Base-by-base conservation (phyloP, 805 yeast genomes). In the Candida nitratophila region DNA sequence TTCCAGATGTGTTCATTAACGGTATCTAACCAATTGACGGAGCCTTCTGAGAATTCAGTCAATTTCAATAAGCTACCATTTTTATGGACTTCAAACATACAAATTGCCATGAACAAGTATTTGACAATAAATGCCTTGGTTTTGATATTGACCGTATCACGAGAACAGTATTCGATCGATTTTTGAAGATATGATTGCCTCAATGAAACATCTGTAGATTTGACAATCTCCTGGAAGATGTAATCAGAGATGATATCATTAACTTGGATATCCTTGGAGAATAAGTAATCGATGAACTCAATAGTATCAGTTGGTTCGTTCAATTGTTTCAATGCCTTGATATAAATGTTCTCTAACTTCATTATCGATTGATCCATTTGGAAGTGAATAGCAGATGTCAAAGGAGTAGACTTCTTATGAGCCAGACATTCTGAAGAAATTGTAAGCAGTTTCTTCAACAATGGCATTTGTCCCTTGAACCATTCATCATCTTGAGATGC, bases 1-100 rank as follows among this genome's bases (percentile, higher is more conserved):
- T 76, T 73, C 99, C 99, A 93, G 6, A 93, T 70, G 45, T 76
- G 74, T 9, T 70, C 67, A 49, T 78, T 80, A 3, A 91, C 73
- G 10, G 70, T 50, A 14, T 71, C 73, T 31, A 91, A 64, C 96
- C 97, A 89, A 1, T 60, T 64, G 0, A 79, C 74, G 7, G 66
- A 51, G 4, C 44, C 47, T 17, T 55, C 54, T 0, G 52, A 49
- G 7, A 29, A 9, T 24, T 47, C 40, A 3, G 52, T 44, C 34
- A 63, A 40, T 1, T 47, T 49, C 11, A 36, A 10, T 8, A 53
- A 42, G 37, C 70, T 68, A 0, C 79, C 79, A 10, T 61, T 56
- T 8, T 61, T 63, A 20, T 71, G 65, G 4, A 81, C 80, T 54
- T 86, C 90, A 48, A 71, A 77, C 3, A 82, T 65, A 26, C 89